Base-by-base conservation (phyloP, 768 basidiomycete species). In the Lactarius evosmus region DNA sequence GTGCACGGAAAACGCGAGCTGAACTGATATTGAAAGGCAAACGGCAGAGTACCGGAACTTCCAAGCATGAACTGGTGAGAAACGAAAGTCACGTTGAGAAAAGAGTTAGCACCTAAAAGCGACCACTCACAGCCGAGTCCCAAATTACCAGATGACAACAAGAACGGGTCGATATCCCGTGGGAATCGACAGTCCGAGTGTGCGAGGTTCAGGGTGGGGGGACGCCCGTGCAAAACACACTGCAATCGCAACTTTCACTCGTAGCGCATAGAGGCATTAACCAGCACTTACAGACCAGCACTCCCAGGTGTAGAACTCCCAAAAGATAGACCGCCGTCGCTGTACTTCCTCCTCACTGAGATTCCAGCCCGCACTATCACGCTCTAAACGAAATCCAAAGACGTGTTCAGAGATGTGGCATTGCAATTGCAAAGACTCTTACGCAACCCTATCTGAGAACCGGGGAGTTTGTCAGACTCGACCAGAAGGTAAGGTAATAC, bases 161-260 rank as follows among this genome's bases (percentile, higher is more conserved):
- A 63, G 9, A 65, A 63, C 11, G 76, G 70, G 19, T 78, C 75
- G 12, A 74, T 61, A 65, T 83, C 82, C 25, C 80, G 78, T 5
- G 83, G 82, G 67, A 83, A 81, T 51, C 75, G 75, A 69, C 82
- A 84, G 63, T 84, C 82, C 19, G 78, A 76, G 67, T 82, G 76
- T 58, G 78, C 75, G n/a, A 82, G 73, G 46, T 75, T 72, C 30
- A 84, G 66, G 11, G 78, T 72, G 8, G 80, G 79, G 6, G 83
- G 80, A 8, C 83, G 74, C n/a, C 83, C 83, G 65, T 79, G 78
- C 17, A 80, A 75, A 59, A 84, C 72, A 58, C 79, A 77, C 80
- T 83, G 53, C 22, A 32, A 55, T n/a, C 1, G 27, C 22, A 25
- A 40, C 2, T 6, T 25, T 41, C 16, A 27, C 16, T 11, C 12